Evolutionary conservation across 2,329 filamentous ascomycete genomes (phyloP).

Genomic region (Fusarium nurragi): DNA sequence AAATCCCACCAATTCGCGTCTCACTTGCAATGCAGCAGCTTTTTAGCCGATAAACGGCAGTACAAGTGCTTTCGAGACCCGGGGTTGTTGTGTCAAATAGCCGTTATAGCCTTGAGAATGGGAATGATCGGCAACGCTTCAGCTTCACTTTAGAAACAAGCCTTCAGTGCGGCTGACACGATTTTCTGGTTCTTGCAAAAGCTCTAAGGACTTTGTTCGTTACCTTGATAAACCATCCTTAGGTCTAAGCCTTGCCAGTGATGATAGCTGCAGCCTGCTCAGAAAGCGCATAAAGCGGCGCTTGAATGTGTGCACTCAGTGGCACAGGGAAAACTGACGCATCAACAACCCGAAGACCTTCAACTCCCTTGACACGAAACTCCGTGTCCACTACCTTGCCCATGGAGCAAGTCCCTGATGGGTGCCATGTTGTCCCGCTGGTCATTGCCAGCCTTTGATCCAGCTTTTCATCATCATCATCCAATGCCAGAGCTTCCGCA

Average conservation of each 20-base stretch:
- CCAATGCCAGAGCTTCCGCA: constrained; percentile 24
- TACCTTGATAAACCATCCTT: not conserved
- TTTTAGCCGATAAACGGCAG: no score
- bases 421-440: constrained; percentile 60
- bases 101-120: no score
- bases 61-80: no score
- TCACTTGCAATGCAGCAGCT: no score
- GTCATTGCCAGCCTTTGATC: constrained; percentile 36
- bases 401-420: constrained; percentile 63
- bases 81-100: no score
- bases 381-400: constrained; percentile 65
- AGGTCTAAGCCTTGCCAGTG: constrained; percentile 1
- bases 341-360: constrained; percentile 48
- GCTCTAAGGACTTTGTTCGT: no score
- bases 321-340: constrained; percentile 48
- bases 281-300: constrained; percentile 48
- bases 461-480: constrained; percentile 35
- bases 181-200: no score
- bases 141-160: no score
- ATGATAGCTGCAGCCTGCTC: constrained; percentile 48
- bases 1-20: no score
- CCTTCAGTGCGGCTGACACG: no score
- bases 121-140: no score
- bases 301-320: constrained; percentile 46
- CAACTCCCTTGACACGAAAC: constrained; percentile 61